Evolutionary conservation across 768 basidiomycete species (phyloP), one percentile per base, ranked within the genome.

Genomic region (Phlebiopsis flavidoalba): DNA sequence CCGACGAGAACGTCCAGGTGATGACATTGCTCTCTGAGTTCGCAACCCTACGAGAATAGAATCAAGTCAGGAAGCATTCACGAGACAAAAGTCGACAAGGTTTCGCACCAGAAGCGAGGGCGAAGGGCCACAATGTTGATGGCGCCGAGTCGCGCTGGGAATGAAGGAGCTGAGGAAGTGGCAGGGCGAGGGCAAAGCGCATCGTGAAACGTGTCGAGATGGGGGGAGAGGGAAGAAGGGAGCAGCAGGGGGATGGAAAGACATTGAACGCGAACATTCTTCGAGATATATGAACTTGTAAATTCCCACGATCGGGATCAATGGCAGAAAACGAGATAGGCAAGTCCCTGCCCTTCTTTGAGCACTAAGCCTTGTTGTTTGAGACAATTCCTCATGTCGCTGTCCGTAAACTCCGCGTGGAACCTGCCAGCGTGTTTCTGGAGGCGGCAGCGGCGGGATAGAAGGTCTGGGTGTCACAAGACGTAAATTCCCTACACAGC

Each of bases 11-110:
- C 17, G 60, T 58, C 76, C 76, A 77, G 40, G 62, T 64, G 62
- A 77, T 76, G 22, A 43, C 57, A 64, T 77, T 77, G 62, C 66
- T 72, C 14, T 62, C 53, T n/a, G 26, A 31, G 63, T 69, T 65
- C 62, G 72, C 70, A 19, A 77, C 75, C 75, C 75, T 77, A 36
- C n/a, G 26, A 31, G 26, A 31, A 24, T n/a, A n/a, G n/a, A 14
- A 26, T 5, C 40, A 10, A 15, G 17, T 14, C 33, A 19, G 33
- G 2, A 43, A 43, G 12, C 8, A 12, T 12, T 43, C 40, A 17
- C 40, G 40, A 43, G 40, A 43, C 8, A 17, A 12, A 43, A 43
- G 17, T 12, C 17, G 2, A 12, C 10, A 8, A 17, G 40, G 12
- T 12, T 43, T 43, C 17, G 11, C 49, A 76, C 76, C 76, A 77